Base-by-base conservation (phyloP, 306 rosid genomes). In the Echinosophora koreensis region DNA sequence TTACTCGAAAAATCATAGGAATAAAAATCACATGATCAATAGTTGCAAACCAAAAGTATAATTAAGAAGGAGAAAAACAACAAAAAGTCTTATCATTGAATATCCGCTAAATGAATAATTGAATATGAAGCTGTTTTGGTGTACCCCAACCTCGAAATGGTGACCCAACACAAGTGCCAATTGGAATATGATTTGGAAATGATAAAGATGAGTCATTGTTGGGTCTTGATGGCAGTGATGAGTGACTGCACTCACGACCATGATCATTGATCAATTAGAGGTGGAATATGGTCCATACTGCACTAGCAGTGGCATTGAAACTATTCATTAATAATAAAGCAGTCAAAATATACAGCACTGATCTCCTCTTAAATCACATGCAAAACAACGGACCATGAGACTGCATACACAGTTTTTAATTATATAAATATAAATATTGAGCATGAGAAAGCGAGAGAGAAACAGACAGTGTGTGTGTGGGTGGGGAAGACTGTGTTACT, bases 401-500 rank as follows among this genome's bases (percentile, higher is more conserved):
- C 69, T 6, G 63, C 56, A 73, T 61, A 61, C 7, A 44, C 6
- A 38, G 38, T 35, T 52, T 16, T 5, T 5, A 18, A 34, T 50
- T 6, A 8, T n/a, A n/a, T n/a, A n/a, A n/a, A n/a, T 67, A 11
- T 39, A 17, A 27, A 41, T 17, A 58, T 42, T 6, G 35, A 28
- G 62, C 38, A 72, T 80, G 15, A 72, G 82, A 32, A 35, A 17
- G 55, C 18, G 74, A 35, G 65, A 18, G 56, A 44, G 39, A 49
- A 14, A 63, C 38, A 57, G 10, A 77, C 2, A 11, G 69, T 35
- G 79, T 30, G n/a, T n/a, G n/a, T n/a, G 27, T 34, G 41, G 35
- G 65, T 55, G 76, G 77, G 32, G 81, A 66, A 77, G 72, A 75
- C 78, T 67, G 83, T 41, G 80, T 18, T 49, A 35, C 14, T 38